Base-by-base conservation (phyloP, 140 eudicot genomes). In the Anethum foeniculum region DNA sequence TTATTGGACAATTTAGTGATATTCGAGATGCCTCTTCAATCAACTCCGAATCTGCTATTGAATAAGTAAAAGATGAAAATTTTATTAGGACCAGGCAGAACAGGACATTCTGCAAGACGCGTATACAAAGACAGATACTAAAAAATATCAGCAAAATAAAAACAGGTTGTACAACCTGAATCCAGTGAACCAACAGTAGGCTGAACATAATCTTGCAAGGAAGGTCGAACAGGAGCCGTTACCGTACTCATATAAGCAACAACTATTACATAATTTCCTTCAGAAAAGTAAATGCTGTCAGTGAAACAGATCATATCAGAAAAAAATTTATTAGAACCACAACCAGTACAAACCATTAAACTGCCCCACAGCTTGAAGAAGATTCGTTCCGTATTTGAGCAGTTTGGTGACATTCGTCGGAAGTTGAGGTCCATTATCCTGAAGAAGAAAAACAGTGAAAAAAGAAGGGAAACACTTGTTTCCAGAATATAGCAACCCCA, bases 371-470 rank as follows among this genome's bases (percentile, higher is more conserved):
- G 91, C 93, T 86, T 94, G 98, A 80, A 94, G 96, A 74, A 94
- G 96, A 88, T 92, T 94, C 34, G 92, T 83, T 81, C 98, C 98
- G 62, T 87, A 92, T 86, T 88, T 92, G 77, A 94, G 94, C 87
- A 86, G 69, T 44, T 84, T 85, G 46, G 87, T 85, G 25, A 94
- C 93, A 68, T 52, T 75, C 79, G 96, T 90, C 54, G 98, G 98
- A 83, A 83, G 71, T 81, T 94, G 98, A 2, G 98, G 97, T 81
- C 96, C 95, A 65, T 87, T 82, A 82, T 94, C 97, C 98, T 92
- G 84, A 58, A 43, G 43, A 76, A 44, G 43, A 58, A 54, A 48
- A 21, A 80, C 41, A 60, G n/a, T 4, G 77, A 34, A 69, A 74
- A 34, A 74, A 74, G n/a, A 28, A 25, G 27, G 52, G 39, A 67